phyloP scores from a whole-genome alignment of 768 basidiomycete genomes.

The Mycena kentingensis region DNA sequence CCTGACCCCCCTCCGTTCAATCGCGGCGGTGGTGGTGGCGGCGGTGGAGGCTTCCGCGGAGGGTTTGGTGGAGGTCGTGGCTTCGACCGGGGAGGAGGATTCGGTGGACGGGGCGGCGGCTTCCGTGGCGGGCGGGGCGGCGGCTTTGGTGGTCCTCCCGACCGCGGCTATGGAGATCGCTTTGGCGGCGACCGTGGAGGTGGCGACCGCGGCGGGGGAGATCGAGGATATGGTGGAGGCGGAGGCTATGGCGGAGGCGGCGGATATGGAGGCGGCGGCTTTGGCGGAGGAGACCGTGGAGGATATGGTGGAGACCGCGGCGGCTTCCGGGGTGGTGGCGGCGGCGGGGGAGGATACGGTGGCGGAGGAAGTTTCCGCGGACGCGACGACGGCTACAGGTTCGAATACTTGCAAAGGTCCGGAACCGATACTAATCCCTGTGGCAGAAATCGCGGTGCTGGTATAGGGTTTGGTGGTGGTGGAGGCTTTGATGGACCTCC shows the following conservation, averaged over 20 bases:
- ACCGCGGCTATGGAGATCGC: conserved; percentile 41
- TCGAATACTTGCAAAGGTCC: conserved; percentile 8
- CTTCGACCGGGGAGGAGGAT: too few relatives aligned
- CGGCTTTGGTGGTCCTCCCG: conserved; percentile 35
- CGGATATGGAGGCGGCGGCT: conserved; percentile 41
- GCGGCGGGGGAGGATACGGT: conserved; percentile 26
- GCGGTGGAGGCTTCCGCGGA: conserved; percentile 15
- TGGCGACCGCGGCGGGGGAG: conserved; percentile 46
- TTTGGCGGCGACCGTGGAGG: conserved; percentile 39
- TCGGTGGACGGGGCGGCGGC: conserved; percentile 47
- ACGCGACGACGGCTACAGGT: conserved; percentile 57
- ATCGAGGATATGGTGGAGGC: conserved; percentile 48
- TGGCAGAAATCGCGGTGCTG: conserved; percentile 66
- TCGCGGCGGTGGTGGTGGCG: background rate
- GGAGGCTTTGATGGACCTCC: conserved; percentile 58
- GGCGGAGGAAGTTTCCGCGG: conserved; percentile 41
- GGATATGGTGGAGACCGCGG: conserved; percentile 39
- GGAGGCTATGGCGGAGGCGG: conserved; percentile 34
- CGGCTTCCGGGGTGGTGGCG: conserved; percentile 29
- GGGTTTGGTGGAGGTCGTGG: conserved; percentile 42
- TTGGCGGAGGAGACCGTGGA: conserved; percentile 44
- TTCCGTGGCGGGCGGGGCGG: conserved; percentile 40
- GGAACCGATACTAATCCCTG: too few relatives aligned
- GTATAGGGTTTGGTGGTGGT: conserved; percentile 69
- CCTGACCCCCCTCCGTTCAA: conserved; percentile 45